A percentile compares a stretch with the other conserved stretches of the same genome.
Conservation (phyloP, 768 basidiomycete genomes). For the Collybia nuda region DNA sequence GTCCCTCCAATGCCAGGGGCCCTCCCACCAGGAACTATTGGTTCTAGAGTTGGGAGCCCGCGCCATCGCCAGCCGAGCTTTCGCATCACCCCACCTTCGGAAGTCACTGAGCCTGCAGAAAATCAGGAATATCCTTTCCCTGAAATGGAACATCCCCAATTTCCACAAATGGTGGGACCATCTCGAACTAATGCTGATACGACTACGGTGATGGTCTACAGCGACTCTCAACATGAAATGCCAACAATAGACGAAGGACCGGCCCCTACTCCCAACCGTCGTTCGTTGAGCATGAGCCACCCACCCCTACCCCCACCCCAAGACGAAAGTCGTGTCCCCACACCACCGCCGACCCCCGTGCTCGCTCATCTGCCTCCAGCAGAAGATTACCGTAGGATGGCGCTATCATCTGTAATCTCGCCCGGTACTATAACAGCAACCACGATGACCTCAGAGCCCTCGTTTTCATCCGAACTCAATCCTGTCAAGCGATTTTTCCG, state of each 20-base stretch:
- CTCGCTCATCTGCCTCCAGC: constrained; percentile 30
- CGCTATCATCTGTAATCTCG: constrained; percentile 21
- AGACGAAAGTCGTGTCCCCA: constrained; percentile 7
- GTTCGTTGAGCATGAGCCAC: constrained; percentile 6
- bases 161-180: constrained; percentile 5
- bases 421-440: constrained; percentile 18
- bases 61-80: constrained; percentile 25
- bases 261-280: constrained; percentile 3
- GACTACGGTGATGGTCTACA: constrained; percentile 13
- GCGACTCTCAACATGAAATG: constrained; percentile 13
- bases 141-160: constrained; percentile 15
- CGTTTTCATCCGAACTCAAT: constrained; percentile 34
- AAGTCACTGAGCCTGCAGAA: constrained; percentile 23
- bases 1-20: constrained; percentile 17
- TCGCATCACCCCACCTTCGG: constrained; percentile 29
- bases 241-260: constrained; percentile 3
- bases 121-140: constrained; percentile 20
- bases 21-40: constrained; percentile 4
- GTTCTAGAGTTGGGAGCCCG: constrained; percentile 16
- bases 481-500: constrained; percentile 42
- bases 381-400: constrained; percentile 39
- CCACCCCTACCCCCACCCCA: constrained; percentile 8
- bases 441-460: constrained; percentile 30
- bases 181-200: constrained; percentile 8
- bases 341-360: constrained; percentile 24